These are phyloP conservation scores for Sphaerostilbella broomeana DNA, from an alignment of 2,329 filamentous ascomycete genomes.

Conservation along the genomic window DNA sequence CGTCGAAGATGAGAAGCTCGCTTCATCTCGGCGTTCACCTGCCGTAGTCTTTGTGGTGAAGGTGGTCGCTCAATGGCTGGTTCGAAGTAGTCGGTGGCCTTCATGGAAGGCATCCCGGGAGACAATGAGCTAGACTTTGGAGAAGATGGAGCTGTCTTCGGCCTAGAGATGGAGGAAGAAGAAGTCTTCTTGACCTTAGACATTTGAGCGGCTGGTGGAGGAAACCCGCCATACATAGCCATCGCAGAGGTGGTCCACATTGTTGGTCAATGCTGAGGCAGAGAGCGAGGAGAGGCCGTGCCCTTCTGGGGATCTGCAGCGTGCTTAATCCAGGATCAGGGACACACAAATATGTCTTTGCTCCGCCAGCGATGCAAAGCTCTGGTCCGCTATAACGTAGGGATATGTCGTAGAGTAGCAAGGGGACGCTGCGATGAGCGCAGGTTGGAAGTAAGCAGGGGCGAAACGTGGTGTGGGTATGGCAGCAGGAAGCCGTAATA, in stretches of 20 bases:
- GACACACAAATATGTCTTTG: too few relatives aligned
- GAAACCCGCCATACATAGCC: slow-evolving; percentile 10
- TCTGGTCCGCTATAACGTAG: too few relatives aligned
- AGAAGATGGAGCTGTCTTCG: slow-evolving; percentile 59
- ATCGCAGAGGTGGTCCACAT: slow-evolving; percentile 21
- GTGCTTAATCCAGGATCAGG: slow-evolving; percentile 17
- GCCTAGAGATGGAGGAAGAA: slow-evolving; percentile 6
- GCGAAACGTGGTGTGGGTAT: slow-evolving; percentile 11
- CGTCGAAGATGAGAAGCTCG: slow-evolving; percentile 39
- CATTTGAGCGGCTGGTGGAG: slow-evolving; percentile 1
- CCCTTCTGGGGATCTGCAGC: slow-evolving; percentile 21
- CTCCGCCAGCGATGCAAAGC: too few relatives aligned
- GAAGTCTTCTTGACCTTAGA: slow-evolving; percentile 3
- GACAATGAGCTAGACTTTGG: slow-evolving; percentile 5
- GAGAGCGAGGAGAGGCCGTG: slow-evolving; percentile 25
- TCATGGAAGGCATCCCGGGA: slow-evolving; percentile 10
- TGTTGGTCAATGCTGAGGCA: slow-evolving; percentile 17
- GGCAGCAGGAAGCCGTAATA: slow-evolving; percentile 6
- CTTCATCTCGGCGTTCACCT: slow-evolving; percentile 53
- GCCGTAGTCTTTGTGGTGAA: slow-evolving; percentile 53
- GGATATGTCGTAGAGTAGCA: neutral
- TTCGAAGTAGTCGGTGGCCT: slow-evolving; percentile 39
- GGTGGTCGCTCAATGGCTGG: slow-evolving; percentile 55
- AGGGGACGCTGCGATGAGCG: slow-evolving; percentile 7
- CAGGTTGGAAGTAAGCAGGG: slow-evolving; percentile 7